Conservation (phyloP, 768 basidiomycete genomes). For the Rhodotorula diobovata region DNA sequence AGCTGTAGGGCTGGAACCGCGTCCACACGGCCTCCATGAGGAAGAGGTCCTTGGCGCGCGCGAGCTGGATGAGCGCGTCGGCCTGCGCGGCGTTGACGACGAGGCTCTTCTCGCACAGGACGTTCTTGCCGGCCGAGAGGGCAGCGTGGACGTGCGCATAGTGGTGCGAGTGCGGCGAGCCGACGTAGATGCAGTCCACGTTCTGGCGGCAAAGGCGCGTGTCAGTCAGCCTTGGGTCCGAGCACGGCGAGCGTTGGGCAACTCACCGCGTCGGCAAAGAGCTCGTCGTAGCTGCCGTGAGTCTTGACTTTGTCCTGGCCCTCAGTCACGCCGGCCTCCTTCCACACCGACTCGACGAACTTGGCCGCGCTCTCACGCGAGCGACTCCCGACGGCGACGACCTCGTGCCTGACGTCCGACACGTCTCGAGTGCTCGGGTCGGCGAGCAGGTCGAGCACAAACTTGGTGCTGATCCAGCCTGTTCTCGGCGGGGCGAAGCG, state of each 20-base stretch:
- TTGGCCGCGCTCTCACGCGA: slow-evolving; percentile 41
- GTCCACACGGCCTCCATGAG: slow-evolving; percentile 50
- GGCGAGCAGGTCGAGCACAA: slow-evolving; percentile 40
- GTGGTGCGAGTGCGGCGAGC: slow-evolving; percentile 46
- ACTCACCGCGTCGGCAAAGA: slow-evolving; percentile 33
- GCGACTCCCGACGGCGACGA: slow-evolving; percentile 45
- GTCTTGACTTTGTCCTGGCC: slow-evolving; percentile 38
- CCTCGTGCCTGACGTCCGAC: slow-evolving; percentile 43
- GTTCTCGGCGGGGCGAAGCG: background rate
- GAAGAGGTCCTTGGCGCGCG: slow-evolving; percentile 45
- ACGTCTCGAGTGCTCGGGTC: slow-evolving; percentile 37
- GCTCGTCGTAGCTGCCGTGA: slow-evolving; percentile 45
- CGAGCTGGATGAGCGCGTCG: slow-evolving; percentile 43
- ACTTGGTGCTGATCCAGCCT: slow-evolving; percentile 27
- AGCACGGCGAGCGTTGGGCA: too few species aligned
- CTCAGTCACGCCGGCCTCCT: slow-evolving; percentile 42
- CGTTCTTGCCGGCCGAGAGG: slow-evolving; percentile 44
- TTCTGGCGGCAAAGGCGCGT: slow-evolving; percentile 31
- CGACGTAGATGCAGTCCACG: slow-evolving; percentile 47
- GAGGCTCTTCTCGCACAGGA: slow-evolving; percentile 47
- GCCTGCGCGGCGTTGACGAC: slow-evolving; percentile 46
- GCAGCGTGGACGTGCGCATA: slow-evolving; percentile 43
- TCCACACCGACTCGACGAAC: slow-evolving; percentile 43
- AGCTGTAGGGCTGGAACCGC: slow-evolving; percentile 46
- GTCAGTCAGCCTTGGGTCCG: background rate